Evolutionary conservation across 139 green algal genomes (phyloP), one percentile per base, ranked within the genome.

Genomic region (Micractinium sp.): DNA sequence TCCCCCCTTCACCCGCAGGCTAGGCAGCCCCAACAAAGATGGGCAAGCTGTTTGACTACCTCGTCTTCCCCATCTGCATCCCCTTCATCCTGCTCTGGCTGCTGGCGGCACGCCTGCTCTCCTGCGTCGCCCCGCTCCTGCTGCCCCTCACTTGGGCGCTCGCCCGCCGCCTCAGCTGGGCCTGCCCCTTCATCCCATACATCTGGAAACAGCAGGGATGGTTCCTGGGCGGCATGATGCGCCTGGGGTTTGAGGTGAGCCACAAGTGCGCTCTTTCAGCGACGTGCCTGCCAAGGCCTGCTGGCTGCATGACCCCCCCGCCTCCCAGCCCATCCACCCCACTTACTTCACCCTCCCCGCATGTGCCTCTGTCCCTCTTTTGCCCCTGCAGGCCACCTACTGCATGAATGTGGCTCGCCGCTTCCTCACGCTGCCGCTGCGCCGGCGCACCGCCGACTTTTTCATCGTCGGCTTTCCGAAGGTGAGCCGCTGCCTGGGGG

Each of bases 391-490:
- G 77, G 14, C 23, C 4, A 93, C 89, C 31, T 96, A 96, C 89
- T 95, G 88, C 85, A 94, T 96, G 81, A 97, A 96, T 81, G 88
- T 93, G 5, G 39, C 92, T 23, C 91, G 92, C 15, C 89, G 95
- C 29, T 88, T 97, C n/a, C 83, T 96, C 15, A 97, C 95, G 29
- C 93, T 97, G 89, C 95, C 95, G 12, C 81, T 98, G 77, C 90
- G 96, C n/a, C 94, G 87, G 22, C 79, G 93, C 85, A 88, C 95
- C 33, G 95, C 96, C 18, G 67, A 92, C 77, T 97, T 97, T 71
- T 97, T 96, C 90, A 94, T 98, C 56, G 89, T 97, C 20, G 96
- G 96, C 13, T 98, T 97, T 87, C 95, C 96, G 19, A 90, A 78
- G 82, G 92, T 85, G 80, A 61, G n/a, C 47, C 47, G 47, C 47